phyloP scores from a whole-genome alignment of 768 basidiomycete species.

The Favolaschia claudopus region DNA sequence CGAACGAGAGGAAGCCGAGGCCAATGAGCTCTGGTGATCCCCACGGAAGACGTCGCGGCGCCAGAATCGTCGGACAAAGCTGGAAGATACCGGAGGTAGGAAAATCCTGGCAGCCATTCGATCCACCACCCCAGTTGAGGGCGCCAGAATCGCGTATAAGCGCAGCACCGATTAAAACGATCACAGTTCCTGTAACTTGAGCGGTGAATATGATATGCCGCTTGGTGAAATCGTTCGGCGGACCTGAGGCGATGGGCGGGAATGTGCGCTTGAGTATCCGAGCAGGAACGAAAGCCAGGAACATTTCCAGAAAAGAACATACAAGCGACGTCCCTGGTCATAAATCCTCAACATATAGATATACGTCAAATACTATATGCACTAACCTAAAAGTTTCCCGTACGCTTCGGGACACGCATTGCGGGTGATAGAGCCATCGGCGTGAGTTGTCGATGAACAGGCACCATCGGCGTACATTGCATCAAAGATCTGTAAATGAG shows the following conservation, averaged over 20 bases:
- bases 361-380: conserved; percentile 62
- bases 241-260: conserved; percentile 83
- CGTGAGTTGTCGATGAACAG: conserved; percentile 47
- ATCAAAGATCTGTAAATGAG: conserved; percentile 79
- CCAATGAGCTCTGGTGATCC: conserved; percentile 87
- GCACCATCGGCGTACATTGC: conserved; percentile 82
- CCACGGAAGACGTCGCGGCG: too few relatives aligned
- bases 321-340: conserved; percentile 73
- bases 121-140: too few relatives aligned
- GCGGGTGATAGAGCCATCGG: not conserved
- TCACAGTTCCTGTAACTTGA: conserved; percentile 83
- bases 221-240: too few relatives aligned
- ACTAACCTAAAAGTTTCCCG: not conserved
- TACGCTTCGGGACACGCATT: not conserved
- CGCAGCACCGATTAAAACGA: too few relatives aligned
- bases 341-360: not conserved
- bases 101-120: too few relatives aligned
- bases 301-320: conserved; percentile 81
- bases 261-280: conserved; percentile 71
- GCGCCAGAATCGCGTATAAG: too few relatives aligned
- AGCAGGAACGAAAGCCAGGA: conserved; percentile 74
- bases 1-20: conserved; percentile 85
- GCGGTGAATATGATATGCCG: conserved; percentile 77
- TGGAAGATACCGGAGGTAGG: too few relatives aligned
- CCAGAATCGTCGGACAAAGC: too few relatives aligned